phyloP scores from a whole-genome alignment of 768 basidiomycete genomes.

The Phaeotremella fagi region DNA sequence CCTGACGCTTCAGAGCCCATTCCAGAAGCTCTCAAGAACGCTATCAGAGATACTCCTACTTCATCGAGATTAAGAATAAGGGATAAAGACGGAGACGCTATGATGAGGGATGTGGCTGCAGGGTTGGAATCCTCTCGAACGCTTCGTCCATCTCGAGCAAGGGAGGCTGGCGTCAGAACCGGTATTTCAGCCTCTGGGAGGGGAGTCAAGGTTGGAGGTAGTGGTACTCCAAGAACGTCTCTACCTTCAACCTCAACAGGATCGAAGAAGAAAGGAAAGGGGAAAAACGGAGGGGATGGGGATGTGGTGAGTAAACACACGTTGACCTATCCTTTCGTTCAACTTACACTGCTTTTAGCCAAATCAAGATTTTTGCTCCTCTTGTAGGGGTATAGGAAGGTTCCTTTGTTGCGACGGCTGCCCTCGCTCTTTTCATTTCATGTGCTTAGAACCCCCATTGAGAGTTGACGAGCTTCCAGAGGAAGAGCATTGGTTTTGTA shows the following conservation, averaged over 20 bases:
- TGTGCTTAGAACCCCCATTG: conserved; percentile 94
- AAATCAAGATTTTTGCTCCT: conserved; percentile 52
- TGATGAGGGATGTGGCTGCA: conserved; percentile 31
- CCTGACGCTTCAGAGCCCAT: conserved; percentile 13
- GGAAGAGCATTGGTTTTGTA: conserved; percentile 52
- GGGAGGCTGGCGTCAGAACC: conserved; percentile 21
- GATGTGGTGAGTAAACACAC: conserved; percentile 17
- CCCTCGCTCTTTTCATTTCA: conserved; percentile 89
- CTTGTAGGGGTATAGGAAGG: conserved; percentile 58
- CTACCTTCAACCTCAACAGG: background rate
- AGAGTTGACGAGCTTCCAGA: conserved; percentile 80
- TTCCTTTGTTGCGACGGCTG: conserved; percentile 97
- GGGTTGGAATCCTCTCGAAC: conserved; percentile 25
- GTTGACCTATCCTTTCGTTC: no score
- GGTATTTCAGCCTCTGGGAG: conserved; percentile 34
- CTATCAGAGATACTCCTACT: conserved; percentile 1
- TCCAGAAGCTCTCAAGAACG: conserved; percentile 19
- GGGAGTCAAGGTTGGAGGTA: conserved; percentile 35
- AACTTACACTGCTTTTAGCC: conserved; percentile 41
- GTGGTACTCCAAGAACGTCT: conserved; percentile 8
- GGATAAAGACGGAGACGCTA: conserved; percentile 18
- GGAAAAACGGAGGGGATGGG: conserved; percentile 13
- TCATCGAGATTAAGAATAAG: background rate
- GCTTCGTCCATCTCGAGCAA: conserved; percentile 2
- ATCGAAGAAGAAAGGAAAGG: conserved; percentile 21